These are phyloP conservation scores for Erucastrum elatum DNA, from an alignment of 345 rosid genomes.

Conservation along the genomic window DNA sequence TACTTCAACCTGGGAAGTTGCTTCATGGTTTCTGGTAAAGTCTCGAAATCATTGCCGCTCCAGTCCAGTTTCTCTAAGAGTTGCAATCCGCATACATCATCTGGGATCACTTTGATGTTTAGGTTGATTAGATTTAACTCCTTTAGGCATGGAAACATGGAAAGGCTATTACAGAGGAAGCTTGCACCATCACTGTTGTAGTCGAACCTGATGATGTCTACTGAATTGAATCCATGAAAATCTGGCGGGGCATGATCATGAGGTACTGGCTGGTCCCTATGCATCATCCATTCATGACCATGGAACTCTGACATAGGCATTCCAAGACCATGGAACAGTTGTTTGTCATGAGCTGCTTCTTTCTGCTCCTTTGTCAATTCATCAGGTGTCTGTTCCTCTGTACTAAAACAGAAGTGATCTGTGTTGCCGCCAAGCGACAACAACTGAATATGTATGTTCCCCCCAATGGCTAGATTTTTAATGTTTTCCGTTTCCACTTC, in stretches of 20 bases:
- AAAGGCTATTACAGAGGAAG: neutral
- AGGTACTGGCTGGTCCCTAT: too few relatives aligned
- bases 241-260: neutral
- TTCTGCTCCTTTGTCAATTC: neutral
- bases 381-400: neutral
- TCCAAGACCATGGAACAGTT: neutral
- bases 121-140: conserved; percentile 15
- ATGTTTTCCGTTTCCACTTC: neutral
- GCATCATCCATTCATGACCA: neutral
- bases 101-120: conserved; percentile 5
- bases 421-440: neutral
- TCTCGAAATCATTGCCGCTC: conserved; percentile 26
- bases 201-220: neutral
- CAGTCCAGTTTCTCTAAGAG: conserved; percentile 25
- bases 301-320: neutral
- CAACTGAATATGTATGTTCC: neutral
- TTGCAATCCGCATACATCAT: neutral
- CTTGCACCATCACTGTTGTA: neutral
- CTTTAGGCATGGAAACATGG: neutral
- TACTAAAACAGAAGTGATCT: neutral
- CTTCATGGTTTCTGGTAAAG: conserved; percentile 12
- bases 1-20: neutral
- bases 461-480: neutral
- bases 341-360: neutral
- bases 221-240: neutral